phyloP scores from a whole-genome alignment of 2,329 filamentous ascomycete genomes.

The Colletotrichum spaethianum region DNA sequence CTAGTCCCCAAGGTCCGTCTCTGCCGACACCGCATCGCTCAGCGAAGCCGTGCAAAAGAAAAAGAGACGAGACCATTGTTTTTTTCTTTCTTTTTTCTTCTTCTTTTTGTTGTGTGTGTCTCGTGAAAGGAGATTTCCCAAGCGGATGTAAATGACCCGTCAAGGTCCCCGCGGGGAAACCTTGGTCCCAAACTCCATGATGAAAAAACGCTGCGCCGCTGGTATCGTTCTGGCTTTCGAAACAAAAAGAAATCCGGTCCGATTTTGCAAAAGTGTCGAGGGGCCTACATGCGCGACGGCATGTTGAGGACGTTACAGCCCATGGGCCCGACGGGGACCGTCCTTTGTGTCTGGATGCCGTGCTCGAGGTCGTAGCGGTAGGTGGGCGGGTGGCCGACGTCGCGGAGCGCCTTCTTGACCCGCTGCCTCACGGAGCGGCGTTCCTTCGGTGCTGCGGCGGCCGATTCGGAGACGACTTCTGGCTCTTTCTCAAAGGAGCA shows the following conservation, averaged over 20 bases:
- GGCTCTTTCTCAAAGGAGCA: conserved; percentile 34
- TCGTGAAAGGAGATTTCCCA: not conserved
- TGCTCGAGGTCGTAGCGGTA: conserved; percentile 38
- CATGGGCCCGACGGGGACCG: conserved; percentile 30
- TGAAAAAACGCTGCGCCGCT: conserved; percentile 15
- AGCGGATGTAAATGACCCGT: not conserved
- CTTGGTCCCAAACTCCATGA: conserved; percentile 6
- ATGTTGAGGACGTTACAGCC: conserved; percentile 35
- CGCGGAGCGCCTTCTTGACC: conserved; percentile 31
- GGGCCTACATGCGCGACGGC: conserved; percentile 25
- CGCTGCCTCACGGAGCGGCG: conserved; percentile 30
- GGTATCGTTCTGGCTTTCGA: conserved; percentile 7
- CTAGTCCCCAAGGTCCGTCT: conserved; percentile 13
- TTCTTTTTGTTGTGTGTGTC: not conserved
- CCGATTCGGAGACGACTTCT: not conserved
- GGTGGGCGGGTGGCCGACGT: conserved; percentile 35
- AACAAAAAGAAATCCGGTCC: not conserved
- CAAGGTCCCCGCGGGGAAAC: conserved; percentile 4
- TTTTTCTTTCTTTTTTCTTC: not conserved
- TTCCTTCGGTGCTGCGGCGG: conserved; percentile 4
- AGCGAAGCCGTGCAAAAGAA: not conserved
- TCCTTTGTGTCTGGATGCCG: conserved; percentile 18
- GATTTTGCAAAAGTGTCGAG: not conserved
- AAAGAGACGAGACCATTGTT: not conserved
- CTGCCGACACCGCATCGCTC: conserved; percentile 10